Conservation (phyloP, 352 stramenopile species). For the Phytophthora pisi region DNA sequence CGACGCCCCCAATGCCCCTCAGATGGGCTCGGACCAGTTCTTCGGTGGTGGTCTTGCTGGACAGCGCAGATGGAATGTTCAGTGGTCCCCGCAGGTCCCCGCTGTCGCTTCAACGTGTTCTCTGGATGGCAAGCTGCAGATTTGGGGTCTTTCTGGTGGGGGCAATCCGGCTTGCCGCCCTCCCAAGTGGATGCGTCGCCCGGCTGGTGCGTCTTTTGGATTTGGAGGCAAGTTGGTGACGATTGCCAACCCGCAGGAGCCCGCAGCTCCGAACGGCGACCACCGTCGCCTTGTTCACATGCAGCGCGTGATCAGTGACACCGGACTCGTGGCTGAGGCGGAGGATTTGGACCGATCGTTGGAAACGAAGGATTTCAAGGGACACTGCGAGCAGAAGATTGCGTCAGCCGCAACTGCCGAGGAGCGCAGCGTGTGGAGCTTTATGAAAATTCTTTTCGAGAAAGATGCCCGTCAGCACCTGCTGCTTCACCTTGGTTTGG, state of each 20-base stretch:
- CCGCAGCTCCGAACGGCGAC: slow-evolving; percentile 53
- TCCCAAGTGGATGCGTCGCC: slow-evolving; percentile 95
- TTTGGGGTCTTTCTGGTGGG: slow-evolving; percentile 85
- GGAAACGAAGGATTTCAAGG: slow-evolving; percentile 90
- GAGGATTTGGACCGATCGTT: slow-evolving; percentile 92
- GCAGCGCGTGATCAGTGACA: slow-evolving; percentile 81
- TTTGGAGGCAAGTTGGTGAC: slow-evolving; percentile 96
- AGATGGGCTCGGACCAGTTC: slow-evolving; percentile 83
- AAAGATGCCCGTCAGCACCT: slow-evolving; percentile 95
- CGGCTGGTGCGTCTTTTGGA: slow-evolving; percentile 93
- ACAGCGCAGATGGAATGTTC: slow-evolving; percentile 93
- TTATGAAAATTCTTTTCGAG: slow-evolving; percentile 96
- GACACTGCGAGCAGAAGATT: slow-evolving; percentile 93
- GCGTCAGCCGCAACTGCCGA: slow-evolving; percentile 55
- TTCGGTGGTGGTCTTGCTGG: slow-evolving; percentile 68
- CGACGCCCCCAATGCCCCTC: slow-evolving; percentile 56
- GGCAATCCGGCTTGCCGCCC: slow-evolving; percentile 85
- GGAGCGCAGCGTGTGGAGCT: slow-evolving; percentile 88
- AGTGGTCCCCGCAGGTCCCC: slow-evolving; percentile 95
- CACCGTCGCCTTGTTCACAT: slow-evolving; percentile 82
- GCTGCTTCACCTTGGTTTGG: slow-evolving; percentile 94
- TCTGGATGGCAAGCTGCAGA: slow-evolving; percentile 97
- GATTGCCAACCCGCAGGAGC: slow-evolving; percentile 78
- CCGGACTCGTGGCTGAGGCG: slow-evolving; percentile 81
- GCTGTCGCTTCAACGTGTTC: slow-evolving; percentile 96